Base-by-base conservation (phyloP, 2,329 filamentous ascomycete species). In the Penicillium palitans region DNA sequence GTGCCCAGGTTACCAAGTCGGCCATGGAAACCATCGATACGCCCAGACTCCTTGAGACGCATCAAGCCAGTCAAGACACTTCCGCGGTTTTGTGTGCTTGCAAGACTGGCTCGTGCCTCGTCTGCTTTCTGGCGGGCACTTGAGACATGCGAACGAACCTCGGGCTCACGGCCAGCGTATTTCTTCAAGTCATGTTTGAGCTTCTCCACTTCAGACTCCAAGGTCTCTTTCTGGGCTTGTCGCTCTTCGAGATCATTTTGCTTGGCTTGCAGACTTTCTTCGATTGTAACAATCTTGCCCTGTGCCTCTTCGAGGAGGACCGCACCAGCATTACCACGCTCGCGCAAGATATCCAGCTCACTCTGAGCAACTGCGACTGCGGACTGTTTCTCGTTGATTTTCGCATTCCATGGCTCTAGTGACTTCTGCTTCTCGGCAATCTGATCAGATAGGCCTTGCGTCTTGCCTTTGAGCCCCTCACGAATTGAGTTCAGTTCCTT, bases 21-120 rank as follows among this genome's bases (percentile, higher is more conserved):
- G 27, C 95, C 95, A 70, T 99, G 92, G 77, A 99, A 99, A 2
- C 96, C 95, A 69, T 97, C 93, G 63, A 99, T 96, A 73, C 95
- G 90, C 13, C 95, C 95, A 24, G 95, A 97, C 70, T 98, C 95
- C 70, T 91, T 95, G 77, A 99, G 86, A 49, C 95, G 88, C 89
- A 97, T 96, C 31, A 99, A 79, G 0, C 93, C 93, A 37, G 90
- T 89, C 55, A 98, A 83, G 4, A 99, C 95, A 62, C 95, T 96
- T 63, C 95, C 91, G 64, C 96, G 90, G 13, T 91, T 96, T 72
- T 98, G 93, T 0, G 89, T 96, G 63, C 88, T 91, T 2, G 92
- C 90, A 48, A 99, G 82, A 72, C 90, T 97, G 4, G 92, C 93
- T 61, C 91, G 88, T 21, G 95, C 95, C 76, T 99, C 96, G 62